Evolutionary conservation across 73 alveolate species (phyloP), one percentile per base, ranked within the genome.

Genomic region (Paramecium primaurelia): DNA sequence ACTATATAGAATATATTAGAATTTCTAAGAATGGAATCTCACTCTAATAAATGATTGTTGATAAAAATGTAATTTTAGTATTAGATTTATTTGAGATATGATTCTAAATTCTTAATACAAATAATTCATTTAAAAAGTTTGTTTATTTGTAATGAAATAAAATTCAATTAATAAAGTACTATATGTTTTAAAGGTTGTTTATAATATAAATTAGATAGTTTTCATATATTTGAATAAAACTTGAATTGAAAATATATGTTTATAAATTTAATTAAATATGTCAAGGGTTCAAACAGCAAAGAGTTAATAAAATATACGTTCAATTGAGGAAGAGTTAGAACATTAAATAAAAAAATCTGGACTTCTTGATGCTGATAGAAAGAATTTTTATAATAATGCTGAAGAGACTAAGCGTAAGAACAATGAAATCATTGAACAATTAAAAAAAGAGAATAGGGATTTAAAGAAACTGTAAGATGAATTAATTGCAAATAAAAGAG

Each of bases 401-500:
- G 94, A 89, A 36, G 94, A 89, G 75, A 89, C 94, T 0, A 89
- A 71, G 80, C 58, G 88, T 22, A 89, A 89, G 22, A 89, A 89
- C 51, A 64, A 71, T 59, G 80, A 89, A 54, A 89, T 89, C 42
- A 89, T 89, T 47, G 94, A 89, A 14, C 42, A 83, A 58, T 89
- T 89, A 54, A 89, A 89, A 73, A 71, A 71, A 30, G 94, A 89
- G 77, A 89, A 89, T 59, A 37, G 37, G 28, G 73, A 89, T 28
- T 71, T 89, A 8, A 89, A 89, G 77, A 89, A 77, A 16, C 75
- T 89, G 75, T 59, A 83, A 89, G 94, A 89, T 89, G 94, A 89
- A 71, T 71, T 89, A 49, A 89, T 89, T 37, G 94, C 94, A 16
- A 89, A 89, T 54, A 89, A 89, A 40, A 89, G 94, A 54, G 94